Base-by-base conservation (phyloP, 257 asterid species). In the Leptodermis oblonga region DNA sequence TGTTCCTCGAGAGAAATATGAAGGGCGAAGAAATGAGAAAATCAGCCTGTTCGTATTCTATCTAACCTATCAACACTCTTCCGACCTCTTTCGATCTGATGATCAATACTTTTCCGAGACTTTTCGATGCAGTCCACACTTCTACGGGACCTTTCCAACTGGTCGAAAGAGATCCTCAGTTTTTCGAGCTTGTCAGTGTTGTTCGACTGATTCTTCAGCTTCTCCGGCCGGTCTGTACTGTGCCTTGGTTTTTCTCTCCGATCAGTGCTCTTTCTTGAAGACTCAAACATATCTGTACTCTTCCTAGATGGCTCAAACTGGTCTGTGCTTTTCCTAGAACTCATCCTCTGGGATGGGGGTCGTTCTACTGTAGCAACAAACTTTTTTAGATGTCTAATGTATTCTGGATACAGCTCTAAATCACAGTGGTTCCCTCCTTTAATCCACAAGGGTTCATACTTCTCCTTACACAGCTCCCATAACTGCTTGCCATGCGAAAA, bases 381-480 rank as follows among this genome's bases (percentile, higher is more conserved):
- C 74, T 88, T 88, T 82, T 85, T 88, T 56, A 90, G 86, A 76
- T 90, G 96, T 66, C 82, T 79, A 51, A 88, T 85, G 80, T 88
- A 90, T 7, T 90, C 97, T 0, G 97, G 97, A 76, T 85, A 88
- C 70, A 85, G 88, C 68, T 90, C 97, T 41, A 90, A 79, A 76
- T 90, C 80, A 78, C 97, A 88, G 81, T 90, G 97, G 66, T 75
- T 86, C 18, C 97, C 97, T 64, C 97, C 96, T 77, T 88, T 82
- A 33, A 90, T 85, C 97, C 97, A 90, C 36, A 90, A 76, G 11
- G 97, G 97, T 34, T 90, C 97, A n/a, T 86, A 88, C 74, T 88
- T 90, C 72, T 85, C 89, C 63, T 85, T 91, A 62, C 97, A 88
- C 62, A 88, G 89, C 62, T 89, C 95, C 95, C 92, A 91, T 12